Percentiles rank a stretch among this genome's conserved stretches.
Evolutionary conservation across 2,329 filamentous ascomycete species (phyloP).

Genomic region (Ceratocystis colombiana): DNA sequence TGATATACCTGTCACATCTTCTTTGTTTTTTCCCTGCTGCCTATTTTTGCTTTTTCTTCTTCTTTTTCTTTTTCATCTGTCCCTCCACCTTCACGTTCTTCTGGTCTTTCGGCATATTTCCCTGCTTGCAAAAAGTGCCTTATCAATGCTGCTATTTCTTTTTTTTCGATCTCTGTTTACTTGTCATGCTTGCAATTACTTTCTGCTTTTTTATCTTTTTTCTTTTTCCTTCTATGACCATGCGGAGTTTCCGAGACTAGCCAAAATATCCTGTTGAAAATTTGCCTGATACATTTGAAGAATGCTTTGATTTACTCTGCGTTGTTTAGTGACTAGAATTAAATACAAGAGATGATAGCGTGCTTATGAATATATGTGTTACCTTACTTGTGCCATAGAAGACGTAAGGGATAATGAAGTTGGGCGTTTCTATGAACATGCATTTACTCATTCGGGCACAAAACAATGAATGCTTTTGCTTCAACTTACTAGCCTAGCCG

Average conservation of each 20-base stretch:
- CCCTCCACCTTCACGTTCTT: not conserved
- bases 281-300: not conserved
- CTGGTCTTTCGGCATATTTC: slow-evolving; percentile 7
- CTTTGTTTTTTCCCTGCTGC: slow-evolving; percentile 13
- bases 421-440: too few species aligned
- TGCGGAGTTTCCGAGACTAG: slow-evolving; percentile 18
- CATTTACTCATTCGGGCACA: too few species aligned
- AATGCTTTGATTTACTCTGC: not conserved
- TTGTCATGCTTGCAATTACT: slow-evolving; percentile 12
- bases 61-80: not conserved
- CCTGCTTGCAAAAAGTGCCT: slow-evolving; percentile 9
- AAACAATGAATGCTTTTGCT: too few species aligned
- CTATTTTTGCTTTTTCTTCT: not conserved
- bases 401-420: too few species aligned
- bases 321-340: not conserved
- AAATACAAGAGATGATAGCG: not conserved
- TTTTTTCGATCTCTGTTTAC: slow-evolving; percentile 6
- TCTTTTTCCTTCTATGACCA: slow-evolving; percentile 16
- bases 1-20: slow-evolving; percentile 15
- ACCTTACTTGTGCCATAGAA: too few species aligned
- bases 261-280: slow-evolving; percentile 15
- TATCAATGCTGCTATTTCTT: not conserved
- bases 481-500: too few species aligned
- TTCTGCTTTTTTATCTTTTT: slow-evolving; percentile 16
- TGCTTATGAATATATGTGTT: too few species aligned